Conservation (phyloP, 352 stramenopile genomes). For the Thraustotheca clavata region DNA sequence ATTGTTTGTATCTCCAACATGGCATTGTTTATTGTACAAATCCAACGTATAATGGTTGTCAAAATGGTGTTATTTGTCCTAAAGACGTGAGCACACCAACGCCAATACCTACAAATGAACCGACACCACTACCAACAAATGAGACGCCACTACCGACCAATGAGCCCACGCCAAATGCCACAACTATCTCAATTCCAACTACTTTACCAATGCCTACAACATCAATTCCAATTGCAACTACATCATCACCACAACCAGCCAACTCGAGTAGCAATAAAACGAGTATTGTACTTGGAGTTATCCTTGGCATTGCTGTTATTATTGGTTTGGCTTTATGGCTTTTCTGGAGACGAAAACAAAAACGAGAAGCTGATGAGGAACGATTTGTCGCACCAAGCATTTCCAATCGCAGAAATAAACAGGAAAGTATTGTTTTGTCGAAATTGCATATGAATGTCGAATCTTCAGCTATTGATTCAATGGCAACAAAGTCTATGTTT, state of each 20-base stretch:
- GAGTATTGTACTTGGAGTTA: not conserved
- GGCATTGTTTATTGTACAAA: slow-evolving; percentile 3
- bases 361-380: not conserved
- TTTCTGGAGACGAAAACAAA: not conserved
- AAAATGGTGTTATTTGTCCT: not conserved
- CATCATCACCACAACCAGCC: not conserved
- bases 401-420: no score
- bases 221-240: not conserved
- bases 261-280: not conserved
- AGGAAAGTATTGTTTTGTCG: not conserved
- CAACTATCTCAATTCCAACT: not conserved
- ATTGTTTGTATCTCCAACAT: not conserved
- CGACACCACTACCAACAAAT: not conserved
- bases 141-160: not conserved
- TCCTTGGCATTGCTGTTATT: not conserved
- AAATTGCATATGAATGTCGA: not conserved
- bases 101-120: not conserved
- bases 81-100: not conserved
- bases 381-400: no score
- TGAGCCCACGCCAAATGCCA: not conserved
- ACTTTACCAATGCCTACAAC: not conserved
- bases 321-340: not conserved
- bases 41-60: slow-evolving; percentile 3
- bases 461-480: not conserved
- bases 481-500: not conserved